Evolutionary conservation across 1,139 yeast genomes (phyloP).

Genomic region (Pichia inconspicua): DNA sequence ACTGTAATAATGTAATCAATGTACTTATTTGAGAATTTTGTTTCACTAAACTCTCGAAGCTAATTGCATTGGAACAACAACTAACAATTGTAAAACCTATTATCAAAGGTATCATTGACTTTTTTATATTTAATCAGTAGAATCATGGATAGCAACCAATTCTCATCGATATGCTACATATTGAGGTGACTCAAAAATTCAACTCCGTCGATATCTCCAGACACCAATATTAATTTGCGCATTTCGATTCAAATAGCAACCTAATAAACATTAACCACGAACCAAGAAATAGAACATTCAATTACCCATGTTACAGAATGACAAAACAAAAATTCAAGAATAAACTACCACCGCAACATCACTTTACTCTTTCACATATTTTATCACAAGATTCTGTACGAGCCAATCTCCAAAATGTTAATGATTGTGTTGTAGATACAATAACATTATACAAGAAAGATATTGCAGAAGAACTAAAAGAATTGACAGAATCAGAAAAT

Average conservation of each 20-base stretch:
- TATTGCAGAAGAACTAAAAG: slow-evolving; percentile 11
- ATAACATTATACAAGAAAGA: slow-evolving; percentile 9
- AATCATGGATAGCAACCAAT: background rate
- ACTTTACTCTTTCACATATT: slow-evolving; percentile 12
- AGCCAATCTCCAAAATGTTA: slow-evolving; percentile 6
- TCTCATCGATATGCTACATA: no score
- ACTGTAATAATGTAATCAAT: slow-evolving; percentile 55
- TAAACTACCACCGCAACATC: slow-evolving; percentile 9
- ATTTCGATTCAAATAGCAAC: no score
- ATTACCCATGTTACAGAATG: background rate
- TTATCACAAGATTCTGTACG: slow-evolving; percentile 3
- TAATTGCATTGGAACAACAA: slow-evolving; percentile 62
- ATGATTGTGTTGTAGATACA: slow-evolving; percentile 7
- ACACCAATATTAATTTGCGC: background rate
- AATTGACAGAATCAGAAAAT: slow-evolving; percentile 7
- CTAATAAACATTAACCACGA: no score
- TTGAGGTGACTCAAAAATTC: background rate
- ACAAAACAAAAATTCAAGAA: slow-evolving; percentile 3
- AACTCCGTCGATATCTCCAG: background rate
- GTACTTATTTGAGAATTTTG: slow-evolving; percentile 36
- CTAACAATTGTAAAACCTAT: slow-evolving; percentile 54
- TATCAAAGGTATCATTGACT: slow-evolving; percentile 1
- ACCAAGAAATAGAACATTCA: no score
- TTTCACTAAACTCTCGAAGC: slow-evolving; percentile 48
- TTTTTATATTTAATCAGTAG: no score